Evolutionary conservation across 176 grass and related monocot species (phyloP).

Genomic region (Lolium perenne): DNA sequence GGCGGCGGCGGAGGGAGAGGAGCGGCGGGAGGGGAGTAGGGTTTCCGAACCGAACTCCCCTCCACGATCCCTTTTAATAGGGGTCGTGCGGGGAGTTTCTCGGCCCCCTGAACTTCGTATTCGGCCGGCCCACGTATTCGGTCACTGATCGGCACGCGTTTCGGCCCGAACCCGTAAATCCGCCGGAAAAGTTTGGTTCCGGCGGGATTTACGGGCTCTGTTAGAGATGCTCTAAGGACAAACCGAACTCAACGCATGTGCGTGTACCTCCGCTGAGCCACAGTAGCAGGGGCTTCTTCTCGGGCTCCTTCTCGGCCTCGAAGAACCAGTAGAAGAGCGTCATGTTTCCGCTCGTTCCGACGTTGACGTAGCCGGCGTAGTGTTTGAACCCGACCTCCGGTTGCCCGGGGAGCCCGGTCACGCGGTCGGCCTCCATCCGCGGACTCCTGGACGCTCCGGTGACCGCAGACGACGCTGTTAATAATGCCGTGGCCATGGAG

Average conservation of each 20-base stretch:
- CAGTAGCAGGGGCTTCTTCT: conserved; percentile 91
- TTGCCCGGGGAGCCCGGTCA: conserved; percentile 72
- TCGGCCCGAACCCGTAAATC: too few relatives aligned
- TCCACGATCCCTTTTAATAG: too few relatives aligned
- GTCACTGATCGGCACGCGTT: too few relatives aligned
- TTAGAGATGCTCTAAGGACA: too few relatives aligned
- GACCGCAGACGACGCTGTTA: conserved; percentile 16
- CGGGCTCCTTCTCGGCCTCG: conserved; percentile 67
- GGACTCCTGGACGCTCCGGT: conserved; percentile 20
- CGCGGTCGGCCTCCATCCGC: conserved; percentile 54
- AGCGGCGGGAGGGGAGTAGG: too few relatives aligned
- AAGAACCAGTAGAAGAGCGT: conserved; percentile 99
- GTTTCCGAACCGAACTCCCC: too few relatives aligned
- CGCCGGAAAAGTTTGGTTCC: too few relatives aligned
- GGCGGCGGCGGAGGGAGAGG: too few relatives aligned
- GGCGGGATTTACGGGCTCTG: too few relatives aligned
- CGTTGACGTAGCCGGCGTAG: conserved; percentile 77
- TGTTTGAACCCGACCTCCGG: conserved; percentile 74
- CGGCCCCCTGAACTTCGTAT: too few relatives aligned
- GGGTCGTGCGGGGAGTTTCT: too few relatives aligned
- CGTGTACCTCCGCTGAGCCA: conserved; percentile 94
- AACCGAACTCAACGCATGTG: neutral
- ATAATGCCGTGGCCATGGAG: conserved; percentile 34
- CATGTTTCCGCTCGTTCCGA: conserved; percentile 54
- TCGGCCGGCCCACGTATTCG: too few relatives aligned